Evolutionary conservation across 495 filamentous ascomycete species (phyloP), one percentile per base, ranked within the genome.

Genomic region (Aspergillus bridgeri): DNA sequence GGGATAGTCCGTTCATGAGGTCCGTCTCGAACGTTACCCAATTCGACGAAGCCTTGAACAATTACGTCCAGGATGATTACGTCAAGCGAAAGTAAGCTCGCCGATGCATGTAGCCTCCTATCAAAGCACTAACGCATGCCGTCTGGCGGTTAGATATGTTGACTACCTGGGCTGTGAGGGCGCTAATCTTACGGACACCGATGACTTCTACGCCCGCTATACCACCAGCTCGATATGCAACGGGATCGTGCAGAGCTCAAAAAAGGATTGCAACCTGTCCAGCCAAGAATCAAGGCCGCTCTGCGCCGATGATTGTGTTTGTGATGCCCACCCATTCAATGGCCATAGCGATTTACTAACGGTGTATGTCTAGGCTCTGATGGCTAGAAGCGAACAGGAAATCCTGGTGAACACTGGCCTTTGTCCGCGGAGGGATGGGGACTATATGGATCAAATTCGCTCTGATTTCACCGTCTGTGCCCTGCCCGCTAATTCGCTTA

Each of bases 161-260:
- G 61, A 71, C 13, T 78, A 89, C n/a, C 79, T 98, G 29, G 93
- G 94, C 43, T 99, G 94, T 68, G 77, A 81, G 33, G 83, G 83
- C 58, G 73, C 96, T 67, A 86, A 94, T 64, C 80, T 89, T 50
- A 86, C 86, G 27, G 89, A 95, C 62, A 88, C 90, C n/a, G 86
- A 83, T 53, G 80, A 87, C 63, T 83, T 91, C 65, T 99, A 99
- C 75, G 94, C 95, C 21, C 87, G 92, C 65, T 99, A 92, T 73
- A 96, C 92, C 13, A 93, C 85, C 49, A 93, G 89, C 63, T 85
- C 92, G 69, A 82, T 99, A 61, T 99, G 95, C 82, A 98, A 92
- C 80, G 84, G 89, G 58, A 89, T 99, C 69, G 83, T 99, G 54
- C 95, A 98, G 72, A 91, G 91, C 66, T 99, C 95, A 22, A 86